Base-by-base conservation (phyloP, 2,329 filamentous ascomycete species). In the Metarhizium album region DNA sequence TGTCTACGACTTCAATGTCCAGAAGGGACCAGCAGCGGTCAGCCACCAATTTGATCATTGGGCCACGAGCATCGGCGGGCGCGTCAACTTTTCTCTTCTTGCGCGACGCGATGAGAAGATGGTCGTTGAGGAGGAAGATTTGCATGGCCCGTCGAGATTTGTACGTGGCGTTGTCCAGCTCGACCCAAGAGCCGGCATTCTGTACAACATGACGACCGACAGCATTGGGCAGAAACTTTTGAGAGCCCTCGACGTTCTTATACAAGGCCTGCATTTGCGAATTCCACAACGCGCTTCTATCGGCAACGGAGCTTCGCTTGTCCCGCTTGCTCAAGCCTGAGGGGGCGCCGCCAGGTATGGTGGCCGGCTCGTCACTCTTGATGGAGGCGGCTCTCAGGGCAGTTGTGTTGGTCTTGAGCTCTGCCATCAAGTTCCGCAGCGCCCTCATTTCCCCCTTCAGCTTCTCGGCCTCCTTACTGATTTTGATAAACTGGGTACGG, bases 381-480 rank as follows among this genome's bases (percentile, higher is more conserved):
- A 71, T 73, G 3, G 84, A 82, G 3, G 79, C 75, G 20, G 79
- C 72, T 46, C 82, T 75, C 37, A 86, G 69, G 3, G 83, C 82
- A 18, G 77, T 83, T 1, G 83, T 86, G 53, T 90, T 89, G 7
- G 81, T 77, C 60, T 89, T 97, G 51, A 98, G 77, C 57, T 98
- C 93, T 2, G 89, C 84, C 85, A 98, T 96, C 48, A 97, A 76
- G 57, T 88, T 88, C 43, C 87, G 82, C 31, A 98, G 78, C 6
- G 87, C 87, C 48, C 88, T 82, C 93, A 98, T 97, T 67, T 98
- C 93, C 50, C 82, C 82, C 70, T 97, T 97, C 52, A 98, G 80
- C 71, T 95, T 96, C 69, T 98, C 93, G 2, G 94, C 93, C 71
- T 98, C 93, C 69, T 97, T 96, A 65, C 90, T 96, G 67, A 98